A percentile compares a stretch with the other conserved stretches of the same genome.
Evolutionary conservation across 768 basidiomycete species (phyloP).

Genomic region (Termitomyces sp.): DNA sequence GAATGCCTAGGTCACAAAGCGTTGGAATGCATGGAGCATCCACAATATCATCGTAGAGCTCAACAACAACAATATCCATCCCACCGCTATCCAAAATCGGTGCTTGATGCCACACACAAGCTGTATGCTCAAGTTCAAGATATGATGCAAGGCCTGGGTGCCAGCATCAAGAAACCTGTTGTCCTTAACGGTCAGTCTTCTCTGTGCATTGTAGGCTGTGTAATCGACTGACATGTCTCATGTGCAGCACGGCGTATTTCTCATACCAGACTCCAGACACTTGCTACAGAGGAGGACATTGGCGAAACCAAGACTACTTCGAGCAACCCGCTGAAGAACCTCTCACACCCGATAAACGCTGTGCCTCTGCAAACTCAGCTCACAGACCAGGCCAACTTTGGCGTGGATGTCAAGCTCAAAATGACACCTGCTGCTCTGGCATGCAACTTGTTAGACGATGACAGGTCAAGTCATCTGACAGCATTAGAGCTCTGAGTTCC

Average conservation of each 20-base stretch:
- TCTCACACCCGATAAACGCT: not conserved
- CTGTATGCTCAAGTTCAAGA: constrained; percentile 2
- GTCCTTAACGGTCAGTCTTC: not conserved
- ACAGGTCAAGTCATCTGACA: too few relatives aligned
- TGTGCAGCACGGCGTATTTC: constrained; percentile 2
- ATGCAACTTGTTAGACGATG: too few relatives aligned
- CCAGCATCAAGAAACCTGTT: not conserved
- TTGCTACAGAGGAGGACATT: constrained; percentile 7
- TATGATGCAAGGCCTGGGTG: constrained; percentile 6
- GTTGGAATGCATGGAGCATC: constrained; percentile 10
- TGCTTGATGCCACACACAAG: not conserved
- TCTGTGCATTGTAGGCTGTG: not conserved
- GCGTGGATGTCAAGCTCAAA: constrained; percentile 5
- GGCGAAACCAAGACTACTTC: constrained; percentile 8
- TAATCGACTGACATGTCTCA: not conserved
- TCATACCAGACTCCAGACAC: constrained; percentile 5
- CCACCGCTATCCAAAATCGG: not conserved
- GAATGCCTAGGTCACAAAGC: constrained; percentile 5
- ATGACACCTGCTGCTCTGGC: constrained; percentile 1
- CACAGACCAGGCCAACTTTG: constrained; percentile 2
- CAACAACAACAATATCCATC: constrained; percentile 5
- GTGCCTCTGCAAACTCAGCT: not conserved
- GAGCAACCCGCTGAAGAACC: not conserved
- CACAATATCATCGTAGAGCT: constrained; percentile 11
- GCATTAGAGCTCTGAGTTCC: too few relatives aligned